Percentiles rank a stretch among this genome's conserved stretches.
Conservation (phyloP, 495 filamentous ascomycete species). For the Penicillium subrubescens region DNA sequence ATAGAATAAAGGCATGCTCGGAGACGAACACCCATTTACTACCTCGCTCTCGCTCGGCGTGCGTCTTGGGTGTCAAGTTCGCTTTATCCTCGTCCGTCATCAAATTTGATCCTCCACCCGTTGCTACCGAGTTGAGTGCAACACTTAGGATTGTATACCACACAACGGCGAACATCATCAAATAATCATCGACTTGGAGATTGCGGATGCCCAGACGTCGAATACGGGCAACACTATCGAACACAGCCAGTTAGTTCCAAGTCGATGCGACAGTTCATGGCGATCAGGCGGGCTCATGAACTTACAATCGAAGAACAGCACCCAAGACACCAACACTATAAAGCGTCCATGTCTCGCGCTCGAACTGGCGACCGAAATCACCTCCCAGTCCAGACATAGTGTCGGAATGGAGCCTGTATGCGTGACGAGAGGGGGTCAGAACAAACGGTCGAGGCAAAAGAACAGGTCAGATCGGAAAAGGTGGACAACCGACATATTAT, state of each 20-base stretch:
- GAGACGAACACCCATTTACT: slow-evolving; percentile 61
- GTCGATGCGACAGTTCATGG: neutral
- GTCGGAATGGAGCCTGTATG: slow-evolving; percentile 25
- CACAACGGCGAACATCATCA: slow-evolving; percentile 51
- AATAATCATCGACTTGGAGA: slow-evolving; percentile 54
- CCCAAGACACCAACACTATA: slow-evolving; percentile 49
- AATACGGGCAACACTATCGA: slow-evolving; percentile 48
- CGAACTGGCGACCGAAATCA: slow-evolving; percentile 37
- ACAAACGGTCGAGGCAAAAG: slow-evolving; percentile 11
- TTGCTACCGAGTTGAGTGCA: slow-evolving; percentile 51
- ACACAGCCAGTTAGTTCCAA: neutral
- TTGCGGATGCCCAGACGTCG: slow-evolving; percentile 46
- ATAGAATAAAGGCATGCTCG: slow-evolving; percentile 54
- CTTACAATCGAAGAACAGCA: slow-evolving; percentile 48
- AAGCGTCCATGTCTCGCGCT: slow-evolving; percentile 50
- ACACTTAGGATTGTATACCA: slow-evolving; percentile 59
- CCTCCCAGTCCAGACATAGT: slow-evolving; percentile 41
- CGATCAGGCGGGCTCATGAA: slow-evolving; percentile 15
- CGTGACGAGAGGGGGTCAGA: slow-evolving; percentile 11
- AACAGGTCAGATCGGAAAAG: slow-evolving; percentile 1
- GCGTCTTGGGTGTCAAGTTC: slow-evolving; percentile 37
- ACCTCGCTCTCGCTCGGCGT: slow-evolving; percentile 46
- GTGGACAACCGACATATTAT: slow-evolving; percentile 27
- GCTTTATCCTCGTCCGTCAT: slow-evolving; percentile 44
- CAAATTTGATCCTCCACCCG: slow-evolving; percentile 57